These are phyloP conservation scores for Fragosphaeria purpurea DNA, from an alignment of 2,329 filamentous ascomycete species.

Conservation along the genomic window DNA sequence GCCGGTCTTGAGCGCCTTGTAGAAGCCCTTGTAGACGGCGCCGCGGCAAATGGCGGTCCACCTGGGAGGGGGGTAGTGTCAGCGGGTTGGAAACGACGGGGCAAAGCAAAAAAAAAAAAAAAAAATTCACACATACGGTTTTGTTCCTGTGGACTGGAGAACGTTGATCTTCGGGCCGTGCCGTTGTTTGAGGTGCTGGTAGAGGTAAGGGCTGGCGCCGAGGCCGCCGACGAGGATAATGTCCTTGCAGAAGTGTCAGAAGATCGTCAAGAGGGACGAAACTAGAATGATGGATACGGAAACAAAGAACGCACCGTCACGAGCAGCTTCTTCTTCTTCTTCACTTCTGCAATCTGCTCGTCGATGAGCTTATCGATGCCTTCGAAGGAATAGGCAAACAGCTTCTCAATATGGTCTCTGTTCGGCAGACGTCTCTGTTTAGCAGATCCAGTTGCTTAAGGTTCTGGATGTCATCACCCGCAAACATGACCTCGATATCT, in stretches of 20 bases:
- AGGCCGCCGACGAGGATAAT: slow-evolving; percentile 41
- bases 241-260: slow-evolving; percentile 16
- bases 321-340: background rate
- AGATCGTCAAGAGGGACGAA: no score
- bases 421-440: slow-evolving; percentile 1
- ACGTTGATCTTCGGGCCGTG: slow-evolving; percentile 36
- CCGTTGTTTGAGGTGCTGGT: slow-evolving; percentile 24
- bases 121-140: background rate
- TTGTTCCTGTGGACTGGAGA: slow-evolving; percentile 25
- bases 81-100: no score
- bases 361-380: slow-evolving; percentile 34
- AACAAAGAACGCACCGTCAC: background rate
- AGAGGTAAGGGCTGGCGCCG: slow-evolving; percentile 36
- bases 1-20: slow-evolving; percentile 1
- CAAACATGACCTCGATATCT: no score
- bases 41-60: slow-evolving; percentile 43
- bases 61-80: no score
- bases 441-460: no score
- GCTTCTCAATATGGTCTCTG: slow-evolving; percentile 19
- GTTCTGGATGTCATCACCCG: no score
- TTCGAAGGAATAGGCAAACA: slow-evolving; percentile 26
- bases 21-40: slow-evolving; percentile 33
- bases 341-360: slow-evolving; percentile 8
- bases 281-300: background rate
- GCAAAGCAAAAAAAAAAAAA: no score